phyloP scores from a whole-genome alignment of 2,329 filamentous ascomycete species.

The Fusarium bactridioides region DNA sequence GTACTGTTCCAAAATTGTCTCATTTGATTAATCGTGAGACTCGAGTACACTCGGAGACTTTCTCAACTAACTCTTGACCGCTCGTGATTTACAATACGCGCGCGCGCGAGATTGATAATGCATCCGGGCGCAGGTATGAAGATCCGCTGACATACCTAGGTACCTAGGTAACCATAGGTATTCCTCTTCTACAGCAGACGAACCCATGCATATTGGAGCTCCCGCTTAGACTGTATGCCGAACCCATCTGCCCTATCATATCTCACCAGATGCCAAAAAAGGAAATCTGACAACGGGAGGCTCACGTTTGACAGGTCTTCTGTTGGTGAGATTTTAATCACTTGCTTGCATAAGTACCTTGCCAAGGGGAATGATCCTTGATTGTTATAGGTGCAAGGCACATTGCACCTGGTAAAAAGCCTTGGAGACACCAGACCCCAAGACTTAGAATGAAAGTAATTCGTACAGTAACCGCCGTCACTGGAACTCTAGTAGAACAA shows the following conservation, averaged over 20 bases:
- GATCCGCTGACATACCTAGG: conserved; percentile 1
- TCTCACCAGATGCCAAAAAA: conserved; percentile 5
- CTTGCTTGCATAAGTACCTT: neutral
- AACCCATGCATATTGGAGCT: conserved; percentile 1
- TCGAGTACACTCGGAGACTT: neutral
- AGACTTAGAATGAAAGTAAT: neutral
- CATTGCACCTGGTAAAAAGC: too few species aligned
- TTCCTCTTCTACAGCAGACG: neutral
- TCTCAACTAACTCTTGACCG: neutral
- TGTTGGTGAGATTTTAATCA: neutral
- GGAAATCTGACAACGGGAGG: conserved; percentile 5
- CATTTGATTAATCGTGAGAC: neutral
- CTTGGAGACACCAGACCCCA: neutral
- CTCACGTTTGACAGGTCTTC: neutral
- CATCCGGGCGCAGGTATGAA: neutral
- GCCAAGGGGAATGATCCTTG: neutral
- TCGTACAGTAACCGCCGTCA: neutral
- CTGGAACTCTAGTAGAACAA: neutral
- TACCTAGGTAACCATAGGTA: neutral
- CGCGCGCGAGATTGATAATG: conserved; percentile 6
- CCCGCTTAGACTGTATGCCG: neutral
- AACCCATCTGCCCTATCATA: conserved; percentile 10
- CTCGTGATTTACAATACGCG: conserved; percentile 14
- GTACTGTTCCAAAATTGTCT: neutral
- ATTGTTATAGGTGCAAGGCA: neutral